Conservation (phyloP, 805 yeast genomes). For the Saccharomycopsis fermentans region DNA sequence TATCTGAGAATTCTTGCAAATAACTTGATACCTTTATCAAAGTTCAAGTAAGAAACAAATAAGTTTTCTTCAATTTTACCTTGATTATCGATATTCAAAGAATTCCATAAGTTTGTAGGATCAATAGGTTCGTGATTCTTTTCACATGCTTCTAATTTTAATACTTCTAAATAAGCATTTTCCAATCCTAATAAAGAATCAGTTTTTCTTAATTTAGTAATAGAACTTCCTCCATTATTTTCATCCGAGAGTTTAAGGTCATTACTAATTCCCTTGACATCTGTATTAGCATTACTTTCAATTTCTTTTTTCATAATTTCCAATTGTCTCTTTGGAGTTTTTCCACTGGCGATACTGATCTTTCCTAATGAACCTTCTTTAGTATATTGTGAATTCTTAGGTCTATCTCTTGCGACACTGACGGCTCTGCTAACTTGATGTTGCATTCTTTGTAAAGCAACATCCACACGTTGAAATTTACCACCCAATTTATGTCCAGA, state of each 20-base stretch:
- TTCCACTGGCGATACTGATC: slow-evolving; percentile 67
- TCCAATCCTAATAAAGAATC: slow-evolving; percentile 64
- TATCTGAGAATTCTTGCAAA: slow-evolving; percentile 84
- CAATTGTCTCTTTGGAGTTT: slow-evolving; percentile 80
- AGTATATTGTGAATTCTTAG: slow-evolving; percentile 52
- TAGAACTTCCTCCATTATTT: slow-evolving; percentile 20
- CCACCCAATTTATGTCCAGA: slow-evolving; percentile 89
- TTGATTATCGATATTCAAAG: slow-evolving; percentile 62
- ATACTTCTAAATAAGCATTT: slow-evolving; percentile 62
- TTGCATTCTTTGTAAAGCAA: slow-evolving; percentile 94
- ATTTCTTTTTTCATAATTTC: slow-evolving; percentile 49
- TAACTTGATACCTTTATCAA: slow-evolving; percentile 80
- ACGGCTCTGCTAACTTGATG: slow-evolving; percentile 96
- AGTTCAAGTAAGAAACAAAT: slow-evolving; percentile 71
- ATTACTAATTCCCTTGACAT: slow-evolving; percentile 19
- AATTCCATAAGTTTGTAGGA: slow-evolving; percentile 56
- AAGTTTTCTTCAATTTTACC: slow-evolving; percentile 48
- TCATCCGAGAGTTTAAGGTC: slow-evolving; percentile 24
- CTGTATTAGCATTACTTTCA: slow-evolving; percentile 24
- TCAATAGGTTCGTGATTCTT: slow-evolving; percentile 44
- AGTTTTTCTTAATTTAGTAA: slow-evolving; percentile 30
- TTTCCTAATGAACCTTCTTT: slow-evolving; percentile 79
- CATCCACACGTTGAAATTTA: slow-evolving; percentile 71
- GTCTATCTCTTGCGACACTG: slow-evolving; percentile 84
- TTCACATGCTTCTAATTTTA: slow-evolving; percentile 68